Percentiles rank a stretch among this genome's conserved stretches.
Conservation (phyloP, 129 eudicot species). For the Smallanthus sonchifolius region DNA sequence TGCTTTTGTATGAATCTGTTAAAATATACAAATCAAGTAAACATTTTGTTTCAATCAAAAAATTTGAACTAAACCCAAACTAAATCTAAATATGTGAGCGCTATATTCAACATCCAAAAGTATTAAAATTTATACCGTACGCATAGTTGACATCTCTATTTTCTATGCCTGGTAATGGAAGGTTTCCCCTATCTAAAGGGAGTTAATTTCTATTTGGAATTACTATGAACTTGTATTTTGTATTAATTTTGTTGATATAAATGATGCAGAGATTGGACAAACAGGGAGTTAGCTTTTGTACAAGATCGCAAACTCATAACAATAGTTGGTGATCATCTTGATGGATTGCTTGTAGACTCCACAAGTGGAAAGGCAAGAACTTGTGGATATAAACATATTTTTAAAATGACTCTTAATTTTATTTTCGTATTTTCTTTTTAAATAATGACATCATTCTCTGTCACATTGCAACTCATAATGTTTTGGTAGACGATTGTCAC, state of each 20-base stretch:
- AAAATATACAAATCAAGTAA: constrained; percentile 5
- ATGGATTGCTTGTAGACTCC: constrained; percentile 76
- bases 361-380: constrained; percentile 59
- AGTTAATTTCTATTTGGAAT: neutral
- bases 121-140: neutral
- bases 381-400: neutral
- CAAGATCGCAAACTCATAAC: constrained; percentile 64
- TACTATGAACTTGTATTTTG: neutral
- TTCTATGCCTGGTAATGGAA: neutral
- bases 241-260: neutral
- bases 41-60: too few relatives aligned
- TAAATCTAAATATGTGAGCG: neutral
- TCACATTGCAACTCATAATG: neutral
- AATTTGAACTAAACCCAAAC: neutral
- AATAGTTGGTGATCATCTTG: constrained; percentile 76
- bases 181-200: neutral
- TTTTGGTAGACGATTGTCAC: constrained; percentile 52
- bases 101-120: too few relatives aligned
- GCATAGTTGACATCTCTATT: neutral
- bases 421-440: neutral
- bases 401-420: neutral
- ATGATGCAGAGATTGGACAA: constrained; percentile 57
- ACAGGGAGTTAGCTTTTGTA: constrained; percentile 71
- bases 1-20: constrained; percentile 4
- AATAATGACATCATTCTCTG: neutral